Base-by-base conservation (phyloP, 2,329 filamentous ascomycete genomes). In the Sporothrix pallida region DNA sequence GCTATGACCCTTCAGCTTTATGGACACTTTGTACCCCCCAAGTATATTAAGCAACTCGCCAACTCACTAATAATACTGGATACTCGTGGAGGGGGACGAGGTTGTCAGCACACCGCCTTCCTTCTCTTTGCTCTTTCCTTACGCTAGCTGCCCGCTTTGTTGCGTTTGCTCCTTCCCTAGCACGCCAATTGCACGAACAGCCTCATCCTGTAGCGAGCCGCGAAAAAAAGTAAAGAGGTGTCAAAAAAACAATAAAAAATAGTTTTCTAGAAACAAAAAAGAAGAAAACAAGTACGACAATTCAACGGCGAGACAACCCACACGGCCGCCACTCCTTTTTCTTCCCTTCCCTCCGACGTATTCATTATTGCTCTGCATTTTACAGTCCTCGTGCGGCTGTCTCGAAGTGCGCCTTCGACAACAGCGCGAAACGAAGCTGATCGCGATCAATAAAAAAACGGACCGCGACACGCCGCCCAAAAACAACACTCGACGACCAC, bases 211-310 rank as follows among this genome's bases (percentile, higher is more conserved):
- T 15, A 62, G 54, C 46, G 20, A 54, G 58, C 70, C 46, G 44
- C 54, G n/a, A 62, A 73, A 70, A 72, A 67, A 70, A 48, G 62
- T n/a, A 15, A 67, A 60, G 26, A 48, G n/a, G 44, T 13, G 52
- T 20, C 10, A 31, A 69, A 65, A 69, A 72, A 72, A 68, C 4
- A 37, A 9, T 13, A 58, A 58, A 52, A 46, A 56, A 56, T 42
- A 56, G 31, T 37, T 37, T 37, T 37, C 31, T 37, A 37, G 31
- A 56, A 17, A 31, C 26, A 42, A 5, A 58, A 72, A 31, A 20
- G n/a, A 48, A 15, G 31, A 17, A 56, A 12, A 23, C 52, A 10
- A 26, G 20, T 3, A 68, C 56, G 26, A 15, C 69, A 31, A 15
- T 23, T 2, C 37, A 48, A 37, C 31, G 31, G 31, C 26, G 20